Evolutionary conservation across 257 asterid genomes (phyloP), one percentile per base, ranked within the genome.

Genomic region (Hygrophila difformis): DNA sequence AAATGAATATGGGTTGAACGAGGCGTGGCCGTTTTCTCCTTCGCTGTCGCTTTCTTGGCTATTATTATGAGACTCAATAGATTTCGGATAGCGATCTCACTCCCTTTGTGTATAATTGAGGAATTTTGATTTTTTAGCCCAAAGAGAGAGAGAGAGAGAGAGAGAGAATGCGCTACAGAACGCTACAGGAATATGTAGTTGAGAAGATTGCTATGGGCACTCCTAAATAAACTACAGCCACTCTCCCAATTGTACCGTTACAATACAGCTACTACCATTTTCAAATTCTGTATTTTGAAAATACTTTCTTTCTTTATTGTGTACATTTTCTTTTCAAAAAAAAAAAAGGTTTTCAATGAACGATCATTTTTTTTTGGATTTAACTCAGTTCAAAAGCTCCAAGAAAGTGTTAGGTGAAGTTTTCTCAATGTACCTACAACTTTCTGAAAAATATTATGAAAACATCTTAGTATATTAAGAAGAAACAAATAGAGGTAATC

Each of bases 241-340:
- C 54, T 26, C 54, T 14, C 35, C 14, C 21, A 11, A 55, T 57
- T 61, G 56, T 57, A 65, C 72, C 77, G 77, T 70, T 65, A 50
- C 70, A 40, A 37, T 26, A 54, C 67, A 47, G 53, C 54, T 39
- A 18, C 51, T 59, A 50, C 18, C 38, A 50, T 45, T 51, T 59
- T 49, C 56, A 39, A 63, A 61, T 18, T 59, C 55, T 39, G 63
- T 48, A 47, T 40, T 67, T 56, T 17, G 17, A 47, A 14, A 18
- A 3, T 48, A 38, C 23, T 18, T 47, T 13, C 7, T 61, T 38
- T 36, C 12, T 13, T 21, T 36, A 16, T 22, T 44, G 8, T 24
- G 8, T 24, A 24, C 8, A 24, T 24, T 8, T 24, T 24, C 3
- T 3, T 8, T 24, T 8, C 31, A 24, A 24, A 24, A 3, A 3